Evolutionary conservation across 225 moss, liverwort and hornwort genomes (phyloP).

Genomic region (Anthoceros angustus): DNA sequence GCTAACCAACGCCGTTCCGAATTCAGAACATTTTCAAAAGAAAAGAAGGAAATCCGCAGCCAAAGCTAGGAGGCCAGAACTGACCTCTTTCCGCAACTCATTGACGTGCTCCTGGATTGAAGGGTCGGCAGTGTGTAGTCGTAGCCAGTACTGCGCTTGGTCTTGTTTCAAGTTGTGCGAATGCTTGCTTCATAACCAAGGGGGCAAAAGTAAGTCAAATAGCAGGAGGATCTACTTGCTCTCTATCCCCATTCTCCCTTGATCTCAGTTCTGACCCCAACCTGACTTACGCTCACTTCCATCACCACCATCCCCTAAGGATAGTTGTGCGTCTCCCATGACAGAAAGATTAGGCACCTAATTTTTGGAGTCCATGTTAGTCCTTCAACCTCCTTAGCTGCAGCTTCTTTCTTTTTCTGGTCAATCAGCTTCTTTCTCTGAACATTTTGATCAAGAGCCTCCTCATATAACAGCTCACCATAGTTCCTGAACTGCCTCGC

Average conservation of each 20-base stretch:
- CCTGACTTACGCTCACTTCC: neutral
- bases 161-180: conserved; percentile 51
- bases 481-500: conserved; percentile 86
- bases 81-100: conserved; percentile 79
- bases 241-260: neutral
- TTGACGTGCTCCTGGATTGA: conserved; percentile 68
- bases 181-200: conserved; percentile 60
- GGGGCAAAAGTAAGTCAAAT: conserved; percentile 17
- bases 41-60: neutral
- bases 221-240: conserved; percentile 12
- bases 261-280: neutral
- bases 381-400: conserved; percentile 53
- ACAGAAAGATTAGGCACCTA: conserved; percentile 23
- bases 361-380: conserved; percentile 69
- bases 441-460: conserved; percentile 51
- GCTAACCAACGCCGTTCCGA: conserved; percentile 15
- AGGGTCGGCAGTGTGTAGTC: conserved; percentile 50
- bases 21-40: neutral
- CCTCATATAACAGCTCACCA: conserved; percentile 70
- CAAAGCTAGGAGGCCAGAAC: neutral
- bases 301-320: neutral
- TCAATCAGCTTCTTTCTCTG: conserved; percentile 46
- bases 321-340: neutral
- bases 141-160: conserved; percentile 60
- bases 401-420: conserved; percentile 52